Evolutionary conservation across 2,329 filamentous ascomycete species (phyloP), one percentile per base, ranked within the genome.

Genomic region (Stagonosporopsis vannaccii): DNA sequence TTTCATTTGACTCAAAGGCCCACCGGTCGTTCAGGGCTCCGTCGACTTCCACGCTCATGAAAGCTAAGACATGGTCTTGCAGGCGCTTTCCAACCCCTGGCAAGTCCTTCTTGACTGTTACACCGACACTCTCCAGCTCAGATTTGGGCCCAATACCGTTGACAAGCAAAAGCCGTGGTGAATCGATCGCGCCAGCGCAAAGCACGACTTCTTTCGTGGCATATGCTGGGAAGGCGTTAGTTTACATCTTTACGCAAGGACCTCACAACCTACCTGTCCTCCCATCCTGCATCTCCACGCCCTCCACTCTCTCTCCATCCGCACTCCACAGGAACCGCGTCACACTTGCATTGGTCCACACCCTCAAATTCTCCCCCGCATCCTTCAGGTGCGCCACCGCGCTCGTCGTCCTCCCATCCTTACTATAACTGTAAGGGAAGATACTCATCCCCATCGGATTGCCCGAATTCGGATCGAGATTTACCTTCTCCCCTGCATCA

Each of bases 401-500:
- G 54, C 73, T 75, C 30, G 71, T 74, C 13, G 62, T 67, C 32
- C 73, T 60, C n/a, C 73, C 71, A 11, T 71, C 61, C 30, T 64
- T 63, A 8, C 63, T 76, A 45, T 69, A 69, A 11, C 83, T 84
- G 20, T 43, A 55, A 15, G 67, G 71, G 33, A 69, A 73, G 6
- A 74, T 57, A 20, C 62, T 65, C 12, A 72, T 48, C 1, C 70
- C 73, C 8, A 71, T 51, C 4, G 71, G 70, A 58, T 75, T 46
- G 11, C 72, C 69, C 30, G 63, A 60, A 75, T 83, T 46, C 75
- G 80, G 67, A 85, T 88, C 85, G n/a, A 80, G 75, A 49, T 85
- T 81, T 3, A 86, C 68, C 1, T 80, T 80, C 9, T 87, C 74
- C 47, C 84, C 85, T 57, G 80, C 77, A 2, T 79, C 81, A n/a